phyloP scores from a whole-genome alignment of 2,329 filamentous ascomycete species.

The Pestalotiopsis fici region DNA sequence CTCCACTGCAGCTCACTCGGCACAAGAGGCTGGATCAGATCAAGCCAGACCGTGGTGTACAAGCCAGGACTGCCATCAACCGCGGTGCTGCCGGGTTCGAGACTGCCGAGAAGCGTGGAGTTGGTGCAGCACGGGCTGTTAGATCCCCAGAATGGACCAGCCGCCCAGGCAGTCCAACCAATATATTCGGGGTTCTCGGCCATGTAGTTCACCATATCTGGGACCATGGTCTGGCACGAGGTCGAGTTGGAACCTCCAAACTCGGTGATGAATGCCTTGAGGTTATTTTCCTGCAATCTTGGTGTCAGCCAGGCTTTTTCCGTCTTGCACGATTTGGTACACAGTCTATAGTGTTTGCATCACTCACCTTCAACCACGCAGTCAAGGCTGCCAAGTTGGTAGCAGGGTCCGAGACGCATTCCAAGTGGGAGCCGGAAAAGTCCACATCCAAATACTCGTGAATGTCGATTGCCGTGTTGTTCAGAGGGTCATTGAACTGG shows the following conservation, averaged over 20 bases:
- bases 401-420: constrained; percentile 39
- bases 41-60: constrained; percentile 47
- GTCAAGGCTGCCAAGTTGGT: constrained; percentile 42
- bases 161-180: constrained; percentile 53
- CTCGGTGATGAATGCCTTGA: constrained; percentile 51
- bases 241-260: constrained; percentile 49
- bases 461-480: constrained; percentile 51
- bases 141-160: constrained; percentile 49
- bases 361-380: constrained; percentile 40
- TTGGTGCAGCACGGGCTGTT: constrained; percentile 43
- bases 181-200: constrained; percentile 46
- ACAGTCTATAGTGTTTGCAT: not conserved
- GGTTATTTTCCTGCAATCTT: constrained; percentile 30
- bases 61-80: constrained; percentile 41
- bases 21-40: constrained; percentile 43
- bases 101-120: constrained; percentile 38
- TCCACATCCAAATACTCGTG: constrained; percentile 54
- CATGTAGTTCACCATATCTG: constrained; percentile 46
- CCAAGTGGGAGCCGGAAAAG: constrained; percentile 43
- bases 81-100: constrained; percentile 47
- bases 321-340: not conserved
- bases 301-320: too few species aligned
- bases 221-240: constrained; percentile 39
- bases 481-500: constrained; percentile 43
- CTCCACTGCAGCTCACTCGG: constrained; percentile 40